Conservation (phyloP, 108 stramenopile species). For the Mayamaea pseudoterrestris region DNA sequence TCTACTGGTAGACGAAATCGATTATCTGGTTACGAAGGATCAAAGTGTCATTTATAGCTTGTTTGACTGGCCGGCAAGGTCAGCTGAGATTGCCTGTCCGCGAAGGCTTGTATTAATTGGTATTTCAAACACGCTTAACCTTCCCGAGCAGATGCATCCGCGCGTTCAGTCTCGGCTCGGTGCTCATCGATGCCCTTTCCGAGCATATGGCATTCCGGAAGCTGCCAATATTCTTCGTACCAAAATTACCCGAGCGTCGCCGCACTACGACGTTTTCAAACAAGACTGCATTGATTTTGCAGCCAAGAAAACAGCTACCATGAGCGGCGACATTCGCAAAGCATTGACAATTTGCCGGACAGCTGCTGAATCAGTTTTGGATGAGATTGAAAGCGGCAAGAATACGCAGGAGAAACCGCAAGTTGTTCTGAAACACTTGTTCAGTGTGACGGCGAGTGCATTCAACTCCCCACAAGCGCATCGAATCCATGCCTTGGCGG, state of each 20-base stretch:
- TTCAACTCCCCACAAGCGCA: constrained; percentile 29
- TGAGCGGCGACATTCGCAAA: constrained; percentile 88
- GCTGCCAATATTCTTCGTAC: constrained; percentile 44
- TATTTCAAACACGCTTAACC: constrained; percentile 96
- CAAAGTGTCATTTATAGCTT: constrained; percentile 94
- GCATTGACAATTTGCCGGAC: constrained; percentile 83
- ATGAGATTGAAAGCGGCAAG: constrained; percentile 13
- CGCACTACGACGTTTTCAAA: constrained; percentile 36
- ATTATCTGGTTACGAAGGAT: constrained; percentile 88
- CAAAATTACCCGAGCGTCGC: constrained; percentile 39
- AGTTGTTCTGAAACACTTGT: constrained; percentile 48
- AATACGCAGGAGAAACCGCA: constrained; percentile 7
- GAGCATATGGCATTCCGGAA: constrained; percentile 43
- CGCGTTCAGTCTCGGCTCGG: constrained; percentile 76
- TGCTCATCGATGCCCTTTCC: constrained; percentile 36
- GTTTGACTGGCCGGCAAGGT: constrained; percentile 90
- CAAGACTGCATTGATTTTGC: constrained; percentile 76
- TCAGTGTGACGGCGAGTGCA: constrained; percentile 46
- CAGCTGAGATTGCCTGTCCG: not conserved
- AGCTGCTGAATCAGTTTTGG: constrained; percentile 67
- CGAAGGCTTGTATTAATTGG: constrained; percentile 72
- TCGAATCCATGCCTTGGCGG: constrained; percentile 34
- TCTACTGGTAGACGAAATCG: constrained; percentile 93
- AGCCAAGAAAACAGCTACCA: constrained; percentile 74
- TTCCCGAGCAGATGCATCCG: constrained; percentile 80